A percentile compares a stretch with the other conserved stretches of the same genome.
Evolutionary conservation across 192 early-diverging fungal genomes (phyloP).

Genomic region (Coemansia sp.): DNA sequence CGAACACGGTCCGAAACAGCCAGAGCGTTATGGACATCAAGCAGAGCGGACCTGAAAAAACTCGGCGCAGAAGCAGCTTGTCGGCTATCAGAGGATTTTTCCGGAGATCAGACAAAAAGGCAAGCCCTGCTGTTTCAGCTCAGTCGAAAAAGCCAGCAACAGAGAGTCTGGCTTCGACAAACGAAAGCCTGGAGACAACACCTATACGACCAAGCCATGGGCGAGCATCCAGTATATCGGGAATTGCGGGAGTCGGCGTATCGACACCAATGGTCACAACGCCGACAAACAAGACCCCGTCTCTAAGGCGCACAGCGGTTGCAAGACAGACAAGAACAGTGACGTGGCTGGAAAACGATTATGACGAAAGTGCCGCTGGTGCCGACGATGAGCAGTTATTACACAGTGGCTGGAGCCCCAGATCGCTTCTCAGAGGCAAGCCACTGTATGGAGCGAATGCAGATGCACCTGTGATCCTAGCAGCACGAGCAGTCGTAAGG

Average conservation of each 20-base stretch:
- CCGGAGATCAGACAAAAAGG: conserved; percentile 21
- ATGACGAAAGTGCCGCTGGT: background rate
- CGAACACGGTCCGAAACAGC: background rate
- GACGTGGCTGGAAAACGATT: background rate
- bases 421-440: background rate
- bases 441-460: background rate
- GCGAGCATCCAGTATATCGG: conserved; percentile 2
- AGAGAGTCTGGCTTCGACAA: background rate
- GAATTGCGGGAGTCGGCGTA: background rate
- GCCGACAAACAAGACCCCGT: background rate
- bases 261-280: background rate
- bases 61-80: conserved; percentile 41
- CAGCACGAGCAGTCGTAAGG: conserved; percentile 41
- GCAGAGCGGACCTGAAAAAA: background rate
- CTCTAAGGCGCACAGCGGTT: conserved; percentile 1
- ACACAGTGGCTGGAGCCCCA: background rate
- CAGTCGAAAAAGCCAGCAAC: background rate
- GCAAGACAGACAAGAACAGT: background rate
- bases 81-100: conserved; percentile 33
- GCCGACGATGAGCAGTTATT: background rate
- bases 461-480: conserved; percentile 21
- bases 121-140: background rate
- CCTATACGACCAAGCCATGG: background rate
- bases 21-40: background rate
- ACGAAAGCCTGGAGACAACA: background rate